phyloP scores from a whole-genome alignment of 768 basidiomycete species.

The Phaeotremella fagi region DNA sequence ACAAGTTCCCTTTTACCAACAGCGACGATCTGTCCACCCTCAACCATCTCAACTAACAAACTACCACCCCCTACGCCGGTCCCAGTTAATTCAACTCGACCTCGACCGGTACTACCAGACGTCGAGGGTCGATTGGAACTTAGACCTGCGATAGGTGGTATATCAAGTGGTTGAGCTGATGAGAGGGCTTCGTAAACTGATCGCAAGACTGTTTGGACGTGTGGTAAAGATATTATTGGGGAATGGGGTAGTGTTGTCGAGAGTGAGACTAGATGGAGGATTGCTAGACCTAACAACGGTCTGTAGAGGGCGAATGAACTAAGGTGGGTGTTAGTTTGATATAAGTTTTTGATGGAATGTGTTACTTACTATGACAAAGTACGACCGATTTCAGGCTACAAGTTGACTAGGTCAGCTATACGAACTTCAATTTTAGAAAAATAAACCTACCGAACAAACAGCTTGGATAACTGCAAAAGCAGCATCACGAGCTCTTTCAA shows the following conservation, averaged over 20 bases:
- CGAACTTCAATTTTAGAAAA: neutral
- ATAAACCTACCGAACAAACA: slow-evolving; percentile 40
- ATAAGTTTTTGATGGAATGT: neutral
- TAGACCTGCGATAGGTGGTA: neutral
- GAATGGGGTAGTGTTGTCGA: slow-evolving; percentile 23
- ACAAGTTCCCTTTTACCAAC: slow-evolving; percentile 18
- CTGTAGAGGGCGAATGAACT: slow-evolving; percentile 44
- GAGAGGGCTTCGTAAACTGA: slow-evolving; percentile 33
- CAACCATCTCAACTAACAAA: slow-evolving; percentile 35
- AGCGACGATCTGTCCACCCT: slow-evolving; percentile 19
- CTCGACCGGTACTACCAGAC: neutral
- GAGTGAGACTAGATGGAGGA: slow-evolving; percentile 33
- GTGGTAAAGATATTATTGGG: slow-evolving; percentile 33
- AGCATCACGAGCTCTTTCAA: slow-evolving; percentile 41
- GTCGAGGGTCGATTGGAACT: neutral
- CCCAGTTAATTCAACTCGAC: neutral
- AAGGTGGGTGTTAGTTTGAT: neutral
- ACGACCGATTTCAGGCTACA: slow-evolving; percentile 41
- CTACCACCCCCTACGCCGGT: slow-evolving; percentile 1
- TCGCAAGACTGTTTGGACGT: slow-evolving; percentile 32
- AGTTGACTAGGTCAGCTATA: neutral
- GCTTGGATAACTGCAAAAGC: slow-evolving; percentile 44
- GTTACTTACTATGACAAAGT: slow-evolving; percentile 40
- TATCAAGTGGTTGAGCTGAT: slow-evolving; percentile 28
- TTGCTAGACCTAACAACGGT: slow-evolving; percentile 33